Conservation (phyloP, 768 basidiomycete species). For the Trametes meyenii region DNA sequence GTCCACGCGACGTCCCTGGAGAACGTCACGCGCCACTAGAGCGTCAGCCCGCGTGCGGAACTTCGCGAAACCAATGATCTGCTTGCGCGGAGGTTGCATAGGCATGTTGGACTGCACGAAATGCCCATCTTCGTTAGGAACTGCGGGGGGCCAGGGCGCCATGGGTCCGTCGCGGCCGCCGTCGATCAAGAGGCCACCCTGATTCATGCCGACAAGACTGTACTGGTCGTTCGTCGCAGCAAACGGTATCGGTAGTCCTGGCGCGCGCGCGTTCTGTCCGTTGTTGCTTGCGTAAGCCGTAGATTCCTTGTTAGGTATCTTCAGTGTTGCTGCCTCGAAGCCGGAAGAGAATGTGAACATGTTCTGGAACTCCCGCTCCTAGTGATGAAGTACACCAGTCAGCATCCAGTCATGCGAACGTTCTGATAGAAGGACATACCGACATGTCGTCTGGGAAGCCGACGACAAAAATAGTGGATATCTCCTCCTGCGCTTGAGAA, state of each 20-base stretch:
- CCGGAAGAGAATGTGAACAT: constrained; percentile 97
- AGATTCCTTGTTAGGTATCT: constrained; percentile 93
- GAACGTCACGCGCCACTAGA: constrained; percentile 78
- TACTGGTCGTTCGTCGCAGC: constrained; percentile 77
- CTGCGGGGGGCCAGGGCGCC: constrained; percentile 62
- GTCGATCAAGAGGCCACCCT: constrained; percentile 83
- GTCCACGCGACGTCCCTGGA: constrained; percentile 91
- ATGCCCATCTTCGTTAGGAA: constrained; percentile 39
- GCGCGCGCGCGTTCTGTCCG: constrained; percentile 24
- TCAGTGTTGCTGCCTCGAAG: constrained; percentile 97
- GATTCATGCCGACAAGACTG: constrained; percentile 80
- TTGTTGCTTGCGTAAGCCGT: constrained; percentile 62
- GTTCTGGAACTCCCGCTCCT: constrained; percentile 99
- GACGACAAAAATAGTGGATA: constrained; percentile 96
- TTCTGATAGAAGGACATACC: constrained; percentile 44
- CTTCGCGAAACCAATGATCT: constrained; percentile 98
- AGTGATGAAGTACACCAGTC: constrained; percentile 17
- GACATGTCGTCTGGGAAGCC: constrained; percentile 99
- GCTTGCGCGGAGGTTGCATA: constrained; percentile 61
- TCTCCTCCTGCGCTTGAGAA: constrained; percentile 66
- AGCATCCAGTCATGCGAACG: constrained; percentile 24
- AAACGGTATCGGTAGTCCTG: constrained; percentile 29
- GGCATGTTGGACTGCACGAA: constrained; percentile 34
- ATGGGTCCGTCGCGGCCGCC: constrained; percentile 72
- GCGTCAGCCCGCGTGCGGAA: constrained; percentile 90